Percentiles rank a stretch among this genome's conserved stretches.
Evolutionary conservation across 106 monocot species (phyloP).

Genomic region (Vanilla planifolia): DNA sequence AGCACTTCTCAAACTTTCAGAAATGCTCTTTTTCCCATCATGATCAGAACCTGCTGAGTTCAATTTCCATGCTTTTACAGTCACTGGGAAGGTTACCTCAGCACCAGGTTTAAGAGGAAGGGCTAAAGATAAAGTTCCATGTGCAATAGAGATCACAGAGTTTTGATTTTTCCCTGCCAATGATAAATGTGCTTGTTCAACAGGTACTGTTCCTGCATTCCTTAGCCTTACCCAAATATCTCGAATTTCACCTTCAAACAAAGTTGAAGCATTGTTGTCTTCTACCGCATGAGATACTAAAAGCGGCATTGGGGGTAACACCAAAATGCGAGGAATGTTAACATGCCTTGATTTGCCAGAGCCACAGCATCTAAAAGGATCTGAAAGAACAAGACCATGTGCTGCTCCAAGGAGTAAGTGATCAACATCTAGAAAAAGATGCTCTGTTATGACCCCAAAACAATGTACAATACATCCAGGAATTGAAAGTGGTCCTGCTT

Average conservation of each 20-base stretch:
- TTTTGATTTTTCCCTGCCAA: slow-evolving; percentile 93
- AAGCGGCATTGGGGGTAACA: slow-evolving; percentile 72
- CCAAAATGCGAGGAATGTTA: slow-evolving; percentile 49
- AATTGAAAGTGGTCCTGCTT: slow-evolving; percentile 67
- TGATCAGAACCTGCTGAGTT: slow-evolving; percentile 43
- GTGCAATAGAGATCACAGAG: slow-evolving; percentile 67
- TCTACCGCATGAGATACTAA: slow-evolving; percentile 74
- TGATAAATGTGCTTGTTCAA: slow-evolving; percentile 79
- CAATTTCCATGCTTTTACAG: slow-evolving; percentile 91
- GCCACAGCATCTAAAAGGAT: slow-evolving; percentile 93
- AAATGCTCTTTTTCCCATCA: slow-evolving; percentile 36
- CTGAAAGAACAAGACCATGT: slow-evolving; percentile 97
- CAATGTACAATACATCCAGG: slow-evolving; percentile 96
- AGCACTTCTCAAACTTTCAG: slow-evolving; percentile 35
- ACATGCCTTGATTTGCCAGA: slow-evolving; percentile 57
- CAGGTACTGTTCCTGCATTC: slow-evolving; percentile 85
- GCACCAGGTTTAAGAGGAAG: slow-evolving; percentile 93
- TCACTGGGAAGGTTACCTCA: slow-evolving; percentile 67
- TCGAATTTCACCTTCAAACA: slow-evolving; percentile 98
- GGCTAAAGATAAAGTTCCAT: slow-evolving; percentile 45
- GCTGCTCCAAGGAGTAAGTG: slow-evolving; percentile 94
- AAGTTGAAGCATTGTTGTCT: slow-evolving; percentile 63
- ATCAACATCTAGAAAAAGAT: slow-evolving; percentile 94
- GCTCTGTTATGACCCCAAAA: slow-evolving; percentile 98
- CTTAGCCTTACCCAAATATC: slow-evolving; percentile 68